Evolutionary conservation across 441 rosid species (phyloP).

Genomic region (Jatropha multifida): DNA sequence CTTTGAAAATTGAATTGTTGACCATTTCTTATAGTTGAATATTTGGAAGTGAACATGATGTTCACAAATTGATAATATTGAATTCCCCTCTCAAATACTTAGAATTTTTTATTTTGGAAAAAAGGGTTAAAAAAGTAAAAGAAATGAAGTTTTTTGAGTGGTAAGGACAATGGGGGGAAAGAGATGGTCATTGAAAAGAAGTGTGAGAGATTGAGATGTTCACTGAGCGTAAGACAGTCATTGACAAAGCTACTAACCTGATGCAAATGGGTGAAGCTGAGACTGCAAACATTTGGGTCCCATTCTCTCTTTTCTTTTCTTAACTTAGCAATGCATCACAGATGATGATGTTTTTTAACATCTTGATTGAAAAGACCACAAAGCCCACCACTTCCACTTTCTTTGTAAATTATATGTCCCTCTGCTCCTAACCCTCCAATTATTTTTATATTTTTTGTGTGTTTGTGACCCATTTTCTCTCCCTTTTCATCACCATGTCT

Average conservation of each 20-base stretch:
- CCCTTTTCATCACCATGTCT: slow-evolving; percentile 15
- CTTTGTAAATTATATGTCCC: background rate
- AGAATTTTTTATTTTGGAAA: too few species aligned
- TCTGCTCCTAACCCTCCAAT: slow-evolving; percentile 12
- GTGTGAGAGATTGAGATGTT: slow-evolving; percentile 24
- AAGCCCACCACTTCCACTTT: background rate
- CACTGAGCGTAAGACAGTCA: slow-evolving; percentile 24
- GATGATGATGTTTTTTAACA: slow-evolving; percentile 9
- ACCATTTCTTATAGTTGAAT: too few species aligned
- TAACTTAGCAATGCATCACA: slow-evolving; percentile 1
- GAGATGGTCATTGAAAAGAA: slow-evolving; percentile 6
- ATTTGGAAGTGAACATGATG: too few species aligned
- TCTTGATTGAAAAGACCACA: background rate
- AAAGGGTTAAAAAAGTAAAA: background rate
- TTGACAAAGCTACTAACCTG: slow-evolving; percentile 2
- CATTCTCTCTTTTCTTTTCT: background rate
- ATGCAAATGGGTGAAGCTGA: background rate
- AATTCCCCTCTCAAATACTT: too few species aligned
- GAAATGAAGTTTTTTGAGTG: background rate
- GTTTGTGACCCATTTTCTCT: slow-evolving; percentile 2
- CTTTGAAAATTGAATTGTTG: too few species aligned
- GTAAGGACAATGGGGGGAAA: background rate
- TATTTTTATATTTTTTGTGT: slow-evolving; percentile 23
- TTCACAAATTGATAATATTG: too few species aligned
- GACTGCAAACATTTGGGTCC: slow-evolving; percentile 30